Evolutionary conservation across 192 early-diverging fungal genomes (phyloP).

Genomic region (Coemansia sp.): DNA sequence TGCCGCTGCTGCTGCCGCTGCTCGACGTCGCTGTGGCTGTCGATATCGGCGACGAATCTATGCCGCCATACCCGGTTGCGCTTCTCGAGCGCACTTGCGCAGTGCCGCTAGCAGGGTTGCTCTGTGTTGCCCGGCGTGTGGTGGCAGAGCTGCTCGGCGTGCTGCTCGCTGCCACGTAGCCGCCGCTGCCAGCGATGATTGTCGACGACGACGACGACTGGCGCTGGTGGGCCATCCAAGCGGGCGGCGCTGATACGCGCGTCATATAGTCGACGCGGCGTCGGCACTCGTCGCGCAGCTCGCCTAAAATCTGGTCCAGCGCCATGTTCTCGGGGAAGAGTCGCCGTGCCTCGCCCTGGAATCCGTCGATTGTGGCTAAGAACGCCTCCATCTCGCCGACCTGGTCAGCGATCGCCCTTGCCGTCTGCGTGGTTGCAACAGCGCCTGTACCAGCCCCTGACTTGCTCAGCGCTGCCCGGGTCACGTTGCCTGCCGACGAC

Average conservation of each 20-base stretch:
- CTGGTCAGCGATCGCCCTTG: constrained; percentile 20
- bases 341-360: constrained; percentile 37
- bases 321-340: constrained; percentile 52
- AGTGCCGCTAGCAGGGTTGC: not conserved
- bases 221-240: constrained; percentile 29
- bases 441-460: not conserved
- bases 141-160: not conserved
- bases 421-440: not conserved
- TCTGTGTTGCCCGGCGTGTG: not conserved
- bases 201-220: constrained; percentile 31
- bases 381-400: constrained; percentile 40
- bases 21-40: constrained; percentile 14
- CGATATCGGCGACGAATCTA: constrained; percentile 18
- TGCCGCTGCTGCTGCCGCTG: constrained; percentile 15
- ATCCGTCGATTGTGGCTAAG: constrained; percentile 29
- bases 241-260: constrained; percentile 39
- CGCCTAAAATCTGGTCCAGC: constrained; percentile 43
- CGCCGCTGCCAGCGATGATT: constrained; percentile 12
- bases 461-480: not conserved
- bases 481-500: constrained; percentile 8
- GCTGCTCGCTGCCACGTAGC: not conserved
- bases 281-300: constrained; percentile 51
- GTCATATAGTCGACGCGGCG: constrained; percentile 48
- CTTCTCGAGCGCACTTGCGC: not conserved
- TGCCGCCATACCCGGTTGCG: not conserved